phyloP scores from a whole-genome alignment of 345 rosid genomes.

The Salix exigua region DNA sequence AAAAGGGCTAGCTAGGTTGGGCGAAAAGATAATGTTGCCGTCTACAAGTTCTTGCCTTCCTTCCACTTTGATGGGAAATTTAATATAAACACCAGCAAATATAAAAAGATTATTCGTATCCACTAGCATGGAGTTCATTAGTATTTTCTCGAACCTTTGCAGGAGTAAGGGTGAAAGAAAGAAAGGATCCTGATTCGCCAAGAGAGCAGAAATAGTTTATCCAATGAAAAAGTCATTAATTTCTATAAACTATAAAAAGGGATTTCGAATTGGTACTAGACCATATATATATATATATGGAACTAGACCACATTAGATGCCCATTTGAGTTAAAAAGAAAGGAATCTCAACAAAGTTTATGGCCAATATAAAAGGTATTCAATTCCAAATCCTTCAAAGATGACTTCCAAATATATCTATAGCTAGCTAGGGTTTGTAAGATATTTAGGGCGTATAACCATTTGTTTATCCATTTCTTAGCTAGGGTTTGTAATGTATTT shows the following conservation, averaged over 20 bases:
- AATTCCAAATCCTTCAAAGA: neutral
- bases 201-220: neutral
- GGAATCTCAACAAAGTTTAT: slow-evolving; percentile 5
- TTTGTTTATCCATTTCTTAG: neutral
- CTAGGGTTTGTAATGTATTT: neutral
- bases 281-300: neutral
- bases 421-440: slow-evolving; percentile 3
- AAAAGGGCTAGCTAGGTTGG: neutral
- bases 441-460: neutral
- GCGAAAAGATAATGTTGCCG: neutral
- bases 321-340: neutral
- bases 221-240: neutral
- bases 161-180: neutral
- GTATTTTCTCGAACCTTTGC: neutral
- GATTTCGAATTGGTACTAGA: neutral
- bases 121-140: neutral
- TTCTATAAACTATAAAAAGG: neutral
- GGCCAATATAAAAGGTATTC: neutral
- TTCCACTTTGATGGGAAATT: neutral
- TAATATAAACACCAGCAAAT: neutral
- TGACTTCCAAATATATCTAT: slow-evolving; percentile 4
- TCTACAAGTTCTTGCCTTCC: neutral
- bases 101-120: neutral
- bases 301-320: neutral
- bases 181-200: neutral